Evolutionary conservation across 1,139 yeast species (phyloP), one percentile per base, ranked within the genome.

Genomic region (Saccharomyces hybrid): DNA sequence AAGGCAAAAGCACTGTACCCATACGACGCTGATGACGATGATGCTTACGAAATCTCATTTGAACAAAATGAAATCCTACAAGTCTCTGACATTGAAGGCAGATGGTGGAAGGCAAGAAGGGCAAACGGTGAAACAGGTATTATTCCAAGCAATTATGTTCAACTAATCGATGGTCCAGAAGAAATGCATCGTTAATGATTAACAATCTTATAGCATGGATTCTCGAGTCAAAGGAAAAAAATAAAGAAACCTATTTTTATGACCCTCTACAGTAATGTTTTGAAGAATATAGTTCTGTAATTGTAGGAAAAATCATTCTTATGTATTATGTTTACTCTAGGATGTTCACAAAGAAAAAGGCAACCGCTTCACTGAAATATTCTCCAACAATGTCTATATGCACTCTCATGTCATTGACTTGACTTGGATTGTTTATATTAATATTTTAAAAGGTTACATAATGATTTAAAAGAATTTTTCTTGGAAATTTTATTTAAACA

Each of bases 101-200:
- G 95, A 73, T 93, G 99, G 99, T 93, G 98, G 98, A 96, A 90
- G 72, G 98, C 96, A 38, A 82, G 88, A 67, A 82, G 91, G 66
- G 78, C 85, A 20, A 85, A 83, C 63, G 99, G 99, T 50, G 95
- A 90, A 70, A 88, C 89, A 52, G 99, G 99, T 63, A 93, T 93
- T 63, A 91, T 96, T 71, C 99, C 99, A 52, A 86, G 96, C 61
- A 93, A 93, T 71, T 93, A 93, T 66, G 95, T 91, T 51, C 87
- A 88, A 67, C 74, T 89, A 61, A 73, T 85, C 53, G 82, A 65
- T 28, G 57, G 57, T 38, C 55, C 54, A 31, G 56, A 44, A 20
- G 51, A 49, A 41, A 38, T 20, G 11, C 44, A 38, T 38, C 44
- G 7, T 20, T 38, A 25, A 38, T 20, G 25, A 9, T 16, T 11